These are phyloP conservation scores for Melastoma candidum DNA, from an alignment of 441 rosid species.

Conservation along the genomic window DNA sequence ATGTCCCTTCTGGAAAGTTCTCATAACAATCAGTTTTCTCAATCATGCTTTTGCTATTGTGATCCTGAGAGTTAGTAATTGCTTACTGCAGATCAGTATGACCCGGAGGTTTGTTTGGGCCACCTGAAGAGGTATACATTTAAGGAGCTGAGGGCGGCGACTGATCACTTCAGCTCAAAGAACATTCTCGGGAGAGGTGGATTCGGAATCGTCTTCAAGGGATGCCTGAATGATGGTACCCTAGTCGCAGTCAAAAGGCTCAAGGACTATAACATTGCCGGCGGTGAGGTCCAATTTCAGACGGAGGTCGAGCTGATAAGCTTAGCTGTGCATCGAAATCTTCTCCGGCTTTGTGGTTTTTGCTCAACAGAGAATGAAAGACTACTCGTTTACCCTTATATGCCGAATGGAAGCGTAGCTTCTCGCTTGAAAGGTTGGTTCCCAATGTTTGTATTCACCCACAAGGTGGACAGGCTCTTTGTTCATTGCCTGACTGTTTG, in stretches of 20 bases:
- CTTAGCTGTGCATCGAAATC: conserved; percentile 90
- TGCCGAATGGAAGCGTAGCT: conserved; percentile 96
- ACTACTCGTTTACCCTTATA: conserved; percentile 85
- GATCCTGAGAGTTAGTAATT: no score
- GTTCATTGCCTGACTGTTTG: no score
- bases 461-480: no score
- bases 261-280: conserved; percentile 71
- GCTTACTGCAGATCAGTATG: no score
- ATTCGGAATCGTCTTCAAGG: conserved; percentile 87
- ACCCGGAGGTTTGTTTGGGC: conserved; percentile 60
- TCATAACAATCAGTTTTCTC: no score
- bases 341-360: conserved; percentile 76
- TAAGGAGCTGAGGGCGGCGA: conserved; percentile 71
- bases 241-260: conserved; percentile 87
- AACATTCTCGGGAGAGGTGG: conserved; percentile 88
- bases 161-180: conserved; percentile 72
- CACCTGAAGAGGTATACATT: conserved; percentile 77
- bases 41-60: no score
- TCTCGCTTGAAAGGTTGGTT: conserved; percentile 71
- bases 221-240: conserved; percentile 62
- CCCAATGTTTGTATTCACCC: no score
- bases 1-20: no score
- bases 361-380: conserved; percentile 74
- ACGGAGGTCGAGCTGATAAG: conserved; percentile 98
- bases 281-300: conserved; percentile 92